Conservation (phyloP, 345 rosid genomes). For the Carallia pectinifolia region DNA sequence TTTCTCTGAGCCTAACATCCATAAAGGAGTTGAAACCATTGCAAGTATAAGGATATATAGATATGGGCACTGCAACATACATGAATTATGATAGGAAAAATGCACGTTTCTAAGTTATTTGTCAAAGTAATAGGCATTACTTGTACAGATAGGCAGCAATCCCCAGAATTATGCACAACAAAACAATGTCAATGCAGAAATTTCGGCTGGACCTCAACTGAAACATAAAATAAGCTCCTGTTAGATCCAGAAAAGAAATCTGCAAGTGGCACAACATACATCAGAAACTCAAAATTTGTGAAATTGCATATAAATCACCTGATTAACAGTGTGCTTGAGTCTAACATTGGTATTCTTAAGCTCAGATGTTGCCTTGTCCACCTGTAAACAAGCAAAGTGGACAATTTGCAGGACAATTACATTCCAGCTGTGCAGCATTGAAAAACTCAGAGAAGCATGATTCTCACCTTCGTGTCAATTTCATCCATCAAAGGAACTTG, state of each 20-base stretch:
- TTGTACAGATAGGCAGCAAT: conserved; percentile 99
- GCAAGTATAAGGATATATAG: background rate
- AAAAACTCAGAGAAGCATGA: conserved; percentile 10
- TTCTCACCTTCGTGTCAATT: conserved; percentile 81
- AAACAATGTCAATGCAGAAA: conserved; percentile 91
- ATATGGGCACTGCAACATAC: background rate
- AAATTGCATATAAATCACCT: conserved; percentile 48
- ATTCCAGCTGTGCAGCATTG: background rate
- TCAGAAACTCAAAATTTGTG: conserved; percentile 1
- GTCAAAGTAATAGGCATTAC: conserved; percentile 42
- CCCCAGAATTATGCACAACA: conserved; percentile 83
- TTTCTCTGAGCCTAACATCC: background rate
- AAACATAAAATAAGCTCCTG: conserved; percentile 26
- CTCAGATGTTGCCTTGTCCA: conserved; percentile 90
- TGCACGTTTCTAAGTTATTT: background rate
- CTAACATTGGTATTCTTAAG: conserved; percentile 96
- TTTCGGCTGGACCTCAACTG: conserved; percentile 98
- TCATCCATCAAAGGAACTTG: conserved; percentile 99
- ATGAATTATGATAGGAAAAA: background rate
- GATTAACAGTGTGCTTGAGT: conserved; percentile 89
- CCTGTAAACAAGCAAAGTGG: conserved; percentile 40
- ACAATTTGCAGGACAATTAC: conserved; percentile 13
- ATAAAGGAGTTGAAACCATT: background rate
- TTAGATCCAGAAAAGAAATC: conserved; percentile 28
- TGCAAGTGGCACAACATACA: background rate